Evolutionary conservation across 768 basidiomycete genomes (phyloP), one percentile per base, ranked within the genome.

Genomic region (Tylopilus felleus): DNA sequence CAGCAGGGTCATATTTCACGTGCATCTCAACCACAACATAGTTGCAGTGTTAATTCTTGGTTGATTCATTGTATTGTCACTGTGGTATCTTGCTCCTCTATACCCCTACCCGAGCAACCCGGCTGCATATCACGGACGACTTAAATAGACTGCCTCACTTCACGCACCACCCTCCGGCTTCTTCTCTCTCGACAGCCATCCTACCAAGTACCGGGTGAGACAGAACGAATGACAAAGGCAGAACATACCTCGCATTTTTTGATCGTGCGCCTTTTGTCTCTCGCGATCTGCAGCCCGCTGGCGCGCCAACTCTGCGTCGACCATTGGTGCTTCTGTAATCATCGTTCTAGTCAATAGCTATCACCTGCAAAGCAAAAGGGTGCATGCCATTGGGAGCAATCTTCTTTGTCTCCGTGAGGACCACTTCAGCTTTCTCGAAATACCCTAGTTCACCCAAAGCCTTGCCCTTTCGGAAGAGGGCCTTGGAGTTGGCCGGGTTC

Each of bases 401-500:
- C 61, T 74, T 76, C 62, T 84, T 81, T 36, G 90, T 68, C 23
- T 89, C 86, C 47, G 80, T 73, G 25, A 92, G 74, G 38, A 84
- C 76, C 57, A 76, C 80, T 55, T 84, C 77, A 1, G 90, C 84
- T 63, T 84, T 87, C 58, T 91, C 88, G 56, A 83, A 85, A 63
- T 75, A 90, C 2, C 91, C 90, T 57, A 79, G 78, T 63, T 92
- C 88, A 25, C 85, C 86, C 12, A 87, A 70, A 0, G 86, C 90
- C 68, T 90, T 91, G 19, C 80, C 90, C 67, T 92, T 93, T 31
- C 91, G 78, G 71, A 87, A 91, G 68, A 85, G 74, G 0, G 86
- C 90, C 65, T 93, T 93, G 67, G 77, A 81, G 65, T 93, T 92
- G 58, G 80, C 73, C 39, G 81, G 80, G 66, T 92, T 91, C 70